Base-by-base conservation (phyloP, 2,329 filamentous ascomycete species). In the Phaeosphaeriaceae sp. region DNA sequence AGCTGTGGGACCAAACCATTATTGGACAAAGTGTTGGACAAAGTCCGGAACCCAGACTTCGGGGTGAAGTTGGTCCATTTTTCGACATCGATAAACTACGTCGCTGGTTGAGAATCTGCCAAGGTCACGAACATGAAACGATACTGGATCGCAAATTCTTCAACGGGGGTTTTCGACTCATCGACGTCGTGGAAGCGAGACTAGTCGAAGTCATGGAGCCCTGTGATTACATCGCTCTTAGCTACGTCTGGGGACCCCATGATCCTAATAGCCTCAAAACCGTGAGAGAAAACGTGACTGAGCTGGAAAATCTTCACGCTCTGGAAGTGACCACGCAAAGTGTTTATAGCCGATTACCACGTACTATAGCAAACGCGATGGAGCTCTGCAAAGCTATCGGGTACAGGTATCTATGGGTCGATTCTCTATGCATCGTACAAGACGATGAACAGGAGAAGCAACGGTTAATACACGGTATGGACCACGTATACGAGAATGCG, bases 361-460 rank as follows among this genome's bases (percentile, higher is more conserved):
- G 24, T 17, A 48, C 46, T 27, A 48, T 48, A 31, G 19, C 19
- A 10, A 24, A 48, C 19, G 46, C 46, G 4, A 48, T 48, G 22
- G 17, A 27, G n/a, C 24, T 48, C 27, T 48, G 46, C 24, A 48
- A 48, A 48, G 46, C 21, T 19, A 51, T 22, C 17, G 19, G 31
- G 2, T 17, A 51, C 9, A 41, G 20, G 9, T 51, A 41, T 20
- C 13, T 51, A 11, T 51, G 48, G 48, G 48, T 51, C 19, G 48
- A 51, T 51, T 41, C 31, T 22, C n/a, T 51, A 20, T 51, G 48
- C 25, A 51, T 51, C 22, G 31, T 51, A n/a, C 48, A 51, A 19
- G 48, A 42, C 31, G 46, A 48, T 15, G 46, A 19, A 19, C 3
- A 9, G 24, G 46, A 48, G 46, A 48, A 48, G 24, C 24, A 48